Evolutionary conservation across 306 rosid species (phyloP), one percentile per base, ranked within the genome.

Genomic region (Vigna reflexopilosa): DNA sequence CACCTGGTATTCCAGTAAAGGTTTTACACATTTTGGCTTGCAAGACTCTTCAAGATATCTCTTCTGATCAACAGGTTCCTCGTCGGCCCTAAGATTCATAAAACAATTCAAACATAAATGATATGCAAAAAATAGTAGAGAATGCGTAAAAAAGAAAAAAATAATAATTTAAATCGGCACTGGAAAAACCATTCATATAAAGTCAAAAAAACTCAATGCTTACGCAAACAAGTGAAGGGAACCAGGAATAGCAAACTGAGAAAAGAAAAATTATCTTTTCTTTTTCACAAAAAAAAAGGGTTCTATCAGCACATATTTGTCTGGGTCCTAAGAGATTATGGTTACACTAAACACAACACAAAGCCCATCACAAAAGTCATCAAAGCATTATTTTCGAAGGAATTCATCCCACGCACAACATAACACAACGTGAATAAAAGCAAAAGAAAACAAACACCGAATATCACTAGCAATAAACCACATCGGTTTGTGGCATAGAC

Each of bases 21-120:
- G 91, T 73, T 91, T 93, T 82, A 95, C 99, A 87, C 99, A 95
- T 87, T 95, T 95, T 1, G 99, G 99, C 80, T 93, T 93, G 94
- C 99, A 95, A 65, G 85, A 81, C 54, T 93, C 97, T 83, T 95
- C 97, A 52, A 84, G 83, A 80, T 89, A 85, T 84, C 79, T 88
- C 88, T 95, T 95, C 79, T 86, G 99, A 86, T 91, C 96, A 86
- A 88, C 97, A 77, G 89, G 97, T 81, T 95, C 99, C 75, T 95
- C 99, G 12, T 95, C 99, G 73, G 99, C 97, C 99, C 99, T 95
- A 73, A 12, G 62, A 70, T 70, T 66, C 76, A 83, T n/a, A 36
- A 76, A 7, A 76, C 68, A 30, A 71, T 4, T 47, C 64, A 71
- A 72, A 52, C 9, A 20, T 59, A 14, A 78, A 67, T 32, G 30